Evolutionary conservation across 768 basidiomycete genomes (phyloP), one percentile per base, ranked within the genome.

Genomic region (Asterophora lycoperdoides): DNA sequence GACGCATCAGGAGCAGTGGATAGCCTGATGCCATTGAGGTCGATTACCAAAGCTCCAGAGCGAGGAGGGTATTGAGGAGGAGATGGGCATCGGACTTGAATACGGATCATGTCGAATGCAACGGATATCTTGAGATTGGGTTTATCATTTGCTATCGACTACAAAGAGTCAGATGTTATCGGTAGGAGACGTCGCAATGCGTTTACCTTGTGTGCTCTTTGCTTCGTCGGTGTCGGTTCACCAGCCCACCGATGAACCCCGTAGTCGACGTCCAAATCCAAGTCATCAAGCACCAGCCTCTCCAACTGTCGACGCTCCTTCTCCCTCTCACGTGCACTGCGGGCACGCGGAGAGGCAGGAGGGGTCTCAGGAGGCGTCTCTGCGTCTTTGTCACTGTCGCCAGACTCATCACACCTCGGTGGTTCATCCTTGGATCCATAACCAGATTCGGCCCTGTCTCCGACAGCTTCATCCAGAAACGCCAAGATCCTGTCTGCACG

Each of bases 41-140:
- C 87, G 29, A 88, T 20, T 13, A 87, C 66, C 4, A 89, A 52
- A 19, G 79, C 77, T 4, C 92, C 90, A 37, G 90, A 90, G 19
- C 87, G 79, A 14, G 71, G 72, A 6, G 60, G 33, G 19, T 56
- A 64, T 1, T 61, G 61, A 15, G 69, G 61, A 4, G 83, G 82
- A 26, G 89, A 73, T 5, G 84, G 81, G 59, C 79, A 83, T 40
- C 87, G 79, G 41, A 86, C 60, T 60, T 92, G 78, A 17, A 86
- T 38, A 15, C 92, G 81, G 38, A 93, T 59, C 66, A 84, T 69
- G 11, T 78, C 66, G 28, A 83, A 71, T 15, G 62, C 64, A 34
- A 86, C 55, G 1, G 60, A 58, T 2, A 78, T 36, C 41, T 58
- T 55, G 20, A 61, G 33, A 17, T 26, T 54, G 14, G 46, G 43